phyloP scores from a whole-genome alignment of 805 yeast species.

The Sugiyamaella chiloensis region DNA sequence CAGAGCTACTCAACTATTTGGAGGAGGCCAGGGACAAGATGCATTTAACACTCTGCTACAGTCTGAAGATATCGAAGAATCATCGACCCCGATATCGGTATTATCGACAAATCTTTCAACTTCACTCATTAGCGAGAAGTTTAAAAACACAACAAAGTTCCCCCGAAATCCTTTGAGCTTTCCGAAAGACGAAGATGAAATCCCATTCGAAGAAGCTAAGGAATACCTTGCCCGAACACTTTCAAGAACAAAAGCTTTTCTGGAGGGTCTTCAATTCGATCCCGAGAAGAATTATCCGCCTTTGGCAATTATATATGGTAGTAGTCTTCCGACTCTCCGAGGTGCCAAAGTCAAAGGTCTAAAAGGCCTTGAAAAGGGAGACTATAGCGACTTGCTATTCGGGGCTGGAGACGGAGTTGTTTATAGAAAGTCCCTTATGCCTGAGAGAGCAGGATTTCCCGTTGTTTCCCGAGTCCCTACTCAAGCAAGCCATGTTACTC shows the following conservation, averaged over 20 bases:
- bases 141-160: neutral
- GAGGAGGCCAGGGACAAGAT: slow-evolving; percentile 13
- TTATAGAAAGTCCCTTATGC: slow-evolving; percentile 77
- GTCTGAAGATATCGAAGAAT: slow-evolving; percentile 10
- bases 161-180: neutral
- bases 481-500: slow-evolving; percentile 70
- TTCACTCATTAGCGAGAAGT: neutral
- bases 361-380: slow-evolving; percentile 65
- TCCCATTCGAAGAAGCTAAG: slow-evolving; percentile 49
- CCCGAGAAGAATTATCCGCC: slow-evolving; percentile 69
- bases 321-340: slow-evolving; percentile 78
- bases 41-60: neutral
- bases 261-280: slow-evolving; percentile 53
- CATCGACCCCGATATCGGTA: slow-evolving; percentile 3
- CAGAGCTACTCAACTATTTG: slow-evolving; percentile 14
- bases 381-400: slow-evolving; percentile 71
- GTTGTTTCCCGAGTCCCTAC: slow-evolving; percentile 64
- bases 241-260: slow-evolving; percentile 53
- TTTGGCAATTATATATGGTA: slow-evolving; percentile 75
- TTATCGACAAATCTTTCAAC: slow-evolving; percentile 13
- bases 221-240: slow-evolving; percentile 63
- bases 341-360: slow-evolving; percentile 65
- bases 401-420: slow-evolving; percentile 96
- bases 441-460: slow-evolving; percentile 69
- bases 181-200: slow-evolving; percentile 6